Evolutionary conservation across 1,284 basidiomycete species (phyloP), one percentile per base, ranked within the genome.

Genomic region (Cystobasidium sp.): DNA sequence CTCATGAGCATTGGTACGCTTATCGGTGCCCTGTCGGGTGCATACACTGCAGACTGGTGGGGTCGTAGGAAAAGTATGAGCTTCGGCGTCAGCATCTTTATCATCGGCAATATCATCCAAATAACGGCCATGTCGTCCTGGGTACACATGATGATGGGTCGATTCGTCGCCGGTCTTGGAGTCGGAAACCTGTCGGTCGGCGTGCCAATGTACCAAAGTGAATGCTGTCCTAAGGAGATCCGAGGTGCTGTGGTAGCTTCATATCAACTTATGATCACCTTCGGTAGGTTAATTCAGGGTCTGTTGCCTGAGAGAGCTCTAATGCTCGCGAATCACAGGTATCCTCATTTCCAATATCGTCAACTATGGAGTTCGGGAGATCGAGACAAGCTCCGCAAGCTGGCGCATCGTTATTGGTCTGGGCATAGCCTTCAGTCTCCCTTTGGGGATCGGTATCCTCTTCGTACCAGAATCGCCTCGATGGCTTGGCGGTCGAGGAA

Each of bases 161-260:
- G 91, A 43, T 84, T 91, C 56, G 82, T 92, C 67, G 86, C 87
- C 53, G 90, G 77, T 44, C 6, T 31, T 18, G 43, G 52, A 8
- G 49, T 91, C 55, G 90, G 91, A 37, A 89, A 88, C 0, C 85
- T 91, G 7, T 88, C 87, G 63, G 89, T 90, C 44, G 90, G 88
- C 1, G 91, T 93, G 0, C 91, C 91, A 1, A 74, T 88, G 82
- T 90, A 90, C 80, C 88, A 90, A 84, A 88, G 88, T 9, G 90
- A 92, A 56, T 55, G 51, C 31, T 53, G 66, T 43, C 68, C 68
- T 6, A 52, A 59, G 16, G 88, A 91, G 77, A 88, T 93, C 69
- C 87, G 91, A 76, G 91, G 91, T 24, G 87, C 90, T 0, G 83
- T 92, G 31, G 91, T 90, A 43, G 83, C 82, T 0, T 83, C 88